These are phyloP conservation scores for Stromatinia cepivora DNA, from an alignment of 2,329 filamentous ascomycete genomes.

Conservation along the genomic window DNA sequence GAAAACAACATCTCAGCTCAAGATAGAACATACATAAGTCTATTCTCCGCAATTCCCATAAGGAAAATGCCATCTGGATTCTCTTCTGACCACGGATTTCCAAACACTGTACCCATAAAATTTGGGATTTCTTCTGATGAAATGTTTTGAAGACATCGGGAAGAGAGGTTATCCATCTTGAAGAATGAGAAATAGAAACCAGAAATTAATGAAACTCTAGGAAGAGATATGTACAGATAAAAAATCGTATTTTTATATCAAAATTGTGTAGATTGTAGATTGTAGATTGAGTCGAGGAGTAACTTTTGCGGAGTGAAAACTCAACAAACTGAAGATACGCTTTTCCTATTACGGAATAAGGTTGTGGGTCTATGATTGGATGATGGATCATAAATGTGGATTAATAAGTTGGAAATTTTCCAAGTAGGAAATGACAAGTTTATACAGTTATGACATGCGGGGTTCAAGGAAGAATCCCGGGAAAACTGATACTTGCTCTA, in stretches of 20 bases:
- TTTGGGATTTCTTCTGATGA: slow-evolving; percentile 14
- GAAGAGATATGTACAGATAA: neutral
- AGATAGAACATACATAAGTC: slow-evolving; percentile 23
- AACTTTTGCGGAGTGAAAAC: neutral
- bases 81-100: slow-evolving; percentile 23
- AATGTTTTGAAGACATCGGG: slow-evolving; percentile 23
- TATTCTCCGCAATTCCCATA: slow-evolving; percentile 29
- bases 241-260: neutral
- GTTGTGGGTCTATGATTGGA: too few species aligned
- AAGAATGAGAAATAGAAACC: neutral
- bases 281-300: neutral
- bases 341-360: neutral
- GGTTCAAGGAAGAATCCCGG: neutral
- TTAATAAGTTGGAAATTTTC: too few species aligned
- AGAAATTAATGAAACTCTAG: neutral
- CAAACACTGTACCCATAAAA: slow-evolving; percentile 25
- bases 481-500: neutral
- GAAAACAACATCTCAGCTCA: neutral
- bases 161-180: slow-evolving; percentile 16
- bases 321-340: too few species aligned
- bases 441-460: too few species aligned
- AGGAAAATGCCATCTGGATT: slow-evolving; percentile 26
- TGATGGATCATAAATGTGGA: too few species aligned
- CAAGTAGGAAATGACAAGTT: too few species aligned
- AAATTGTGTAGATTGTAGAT: neutral